These are phyloP conservation scores for Mortierella sp. DNA, from an alignment of 371 early-diverging fungal genomes.

Conservation along the genomic window DNA sequence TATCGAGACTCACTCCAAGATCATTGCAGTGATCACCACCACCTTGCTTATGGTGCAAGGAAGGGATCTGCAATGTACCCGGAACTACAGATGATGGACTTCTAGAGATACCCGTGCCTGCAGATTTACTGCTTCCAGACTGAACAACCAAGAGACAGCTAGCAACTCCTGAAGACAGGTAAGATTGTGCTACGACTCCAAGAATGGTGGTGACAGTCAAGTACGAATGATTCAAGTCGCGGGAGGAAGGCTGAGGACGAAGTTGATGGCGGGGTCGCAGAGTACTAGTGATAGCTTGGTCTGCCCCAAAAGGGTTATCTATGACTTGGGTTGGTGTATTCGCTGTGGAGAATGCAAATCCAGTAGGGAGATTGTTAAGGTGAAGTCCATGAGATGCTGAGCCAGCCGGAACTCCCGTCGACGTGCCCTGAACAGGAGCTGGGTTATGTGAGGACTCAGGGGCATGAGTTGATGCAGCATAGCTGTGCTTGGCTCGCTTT, in stretches of 20 bases:
- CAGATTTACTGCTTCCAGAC: conserved; percentile 19
- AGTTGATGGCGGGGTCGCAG: conserved; percentile 32
- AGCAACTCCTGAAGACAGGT: conserved; percentile 22
- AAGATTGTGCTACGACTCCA: conserved; percentile 33
- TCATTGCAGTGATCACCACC: background rate
- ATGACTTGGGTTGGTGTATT: conserved; percentile 18
- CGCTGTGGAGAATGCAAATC: conserved; percentile 1
- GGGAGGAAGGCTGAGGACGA: conserved; percentile 45
- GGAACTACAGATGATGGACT: background rate
- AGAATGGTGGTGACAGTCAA: conserved; percentile 34
- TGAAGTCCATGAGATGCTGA: conserved; percentile 6
- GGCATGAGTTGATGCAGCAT: conserved; percentile 12
- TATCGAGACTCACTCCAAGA: background rate
- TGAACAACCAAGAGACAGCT: conserved; percentile 44
- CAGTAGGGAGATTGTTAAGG: background rate
- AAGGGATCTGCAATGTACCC: background rate
- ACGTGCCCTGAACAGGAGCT: background rate
- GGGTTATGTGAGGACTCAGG: background rate
- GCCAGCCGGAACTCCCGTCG: background rate
- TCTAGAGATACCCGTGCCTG: background rate
- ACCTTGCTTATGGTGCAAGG: background rate
- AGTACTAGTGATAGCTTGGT: background rate
- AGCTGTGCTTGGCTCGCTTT: conserved; percentile 13
- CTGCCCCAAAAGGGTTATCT: conserved; percentile 21
- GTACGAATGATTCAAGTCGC: conserved; percentile 38